Evolutionary conservation across 129 eudicot species (phyloP).

Genomic region (Saposhnikovia divaricata): DNA sequence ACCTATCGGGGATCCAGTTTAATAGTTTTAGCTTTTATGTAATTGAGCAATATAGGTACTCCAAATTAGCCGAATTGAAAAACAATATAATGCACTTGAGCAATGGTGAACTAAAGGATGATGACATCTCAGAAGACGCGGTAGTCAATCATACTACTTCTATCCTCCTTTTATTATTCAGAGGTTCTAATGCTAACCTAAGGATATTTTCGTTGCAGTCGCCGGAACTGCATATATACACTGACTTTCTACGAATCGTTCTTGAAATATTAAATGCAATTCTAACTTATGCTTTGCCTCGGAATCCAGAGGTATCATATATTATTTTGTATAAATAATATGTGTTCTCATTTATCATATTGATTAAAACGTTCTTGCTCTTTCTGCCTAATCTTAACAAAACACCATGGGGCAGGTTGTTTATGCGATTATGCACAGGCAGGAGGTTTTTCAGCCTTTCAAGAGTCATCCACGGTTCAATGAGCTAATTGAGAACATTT

Average conservation of each 20-base stretch:
- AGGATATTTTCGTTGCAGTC: slow-evolving; percentile 42
- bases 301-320: slow-evolving; percentile 85
- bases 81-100: slow-evolving; percentile 55
- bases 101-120: slow-evolving; percentile 52
- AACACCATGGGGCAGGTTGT: slow-evolving; percentile 54
- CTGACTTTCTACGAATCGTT: slow-evolving; percentile 87
- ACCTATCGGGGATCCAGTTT: background rate
- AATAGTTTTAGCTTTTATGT: slow-evolving; percentile 7
- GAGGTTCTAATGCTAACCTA: slow-evolving; percentile 6
- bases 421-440: slow-evolving; percentile 96
- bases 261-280: slow-evolving; percentile 86
- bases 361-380: slow-evolving; percentile 1
- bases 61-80: slow-evolving; percentile 78
- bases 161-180: slow-evolving; percentile 2
- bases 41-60: slow-evolving; percentile 46
- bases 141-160: slow-evolving; percentile 28
- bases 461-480: slow-evolving; percentile 88
- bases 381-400: background rate
- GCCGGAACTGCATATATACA: slow-evolving; percentile 76
- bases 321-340: background rate
- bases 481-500: slow-evolving; percentile 92
- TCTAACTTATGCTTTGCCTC: slow-evolving; percentile 76
- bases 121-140: slow-evolving; percentile 74
- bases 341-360: background rate
- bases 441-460: slow-evolving; percentile 96